Base-by-base conservation (phyloP, 306 rosid species). In the Gillenia trifoliata region DNA sequence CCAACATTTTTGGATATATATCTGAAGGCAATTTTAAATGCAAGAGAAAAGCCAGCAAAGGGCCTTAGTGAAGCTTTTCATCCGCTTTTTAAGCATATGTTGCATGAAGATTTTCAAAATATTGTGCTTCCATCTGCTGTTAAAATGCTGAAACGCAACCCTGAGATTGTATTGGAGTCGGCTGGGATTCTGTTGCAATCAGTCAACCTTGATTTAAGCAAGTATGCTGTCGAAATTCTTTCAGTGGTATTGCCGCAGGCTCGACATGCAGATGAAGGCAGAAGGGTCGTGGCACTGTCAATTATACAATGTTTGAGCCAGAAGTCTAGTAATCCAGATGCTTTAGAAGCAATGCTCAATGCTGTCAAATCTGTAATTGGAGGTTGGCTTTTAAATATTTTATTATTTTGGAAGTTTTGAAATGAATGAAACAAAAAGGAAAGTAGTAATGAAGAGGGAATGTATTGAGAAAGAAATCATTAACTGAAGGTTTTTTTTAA, bases 141-240 rank as follows among this genome's bases (percentile, higher is more conserved):
- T 70, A 94, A 94, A 90, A 91, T 94, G 99, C 91, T 94, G 71
- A 94, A 94, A 79, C 92, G 99, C 61, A 94, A 92, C 84, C 99
- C 99, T 10, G 99, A 94, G 89, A 91, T 92, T 85, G 91, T 89
- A 77, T 82, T 94, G 90, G 99, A 94, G 79, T 87, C 97, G 8
- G 88, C 90, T 84, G 91, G 89, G 75, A 59, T 90, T 83, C 90
- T 92, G 79, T 83, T 91, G 86, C 80, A 83, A 70, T 88, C 92
- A 13, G 93, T 94, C 75, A 88, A 79, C 78, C 91, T 94, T 81
- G 99, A 94, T 79, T 77, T 90, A 85, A 94, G 99, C 72, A 94
- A 88, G 88, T 94, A 94, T 85, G 93, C 98, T 17, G 78, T 78
- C 4, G 96, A 94, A 81, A 72, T 94, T 77, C 95, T 94, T 81